A percentile compares a stretch with the other conserved stretches of the same genome.
phyloP scores from a whole-genome alignment of 768 basidiomycete species.

The Calocybe gangraenosa region DNA sequence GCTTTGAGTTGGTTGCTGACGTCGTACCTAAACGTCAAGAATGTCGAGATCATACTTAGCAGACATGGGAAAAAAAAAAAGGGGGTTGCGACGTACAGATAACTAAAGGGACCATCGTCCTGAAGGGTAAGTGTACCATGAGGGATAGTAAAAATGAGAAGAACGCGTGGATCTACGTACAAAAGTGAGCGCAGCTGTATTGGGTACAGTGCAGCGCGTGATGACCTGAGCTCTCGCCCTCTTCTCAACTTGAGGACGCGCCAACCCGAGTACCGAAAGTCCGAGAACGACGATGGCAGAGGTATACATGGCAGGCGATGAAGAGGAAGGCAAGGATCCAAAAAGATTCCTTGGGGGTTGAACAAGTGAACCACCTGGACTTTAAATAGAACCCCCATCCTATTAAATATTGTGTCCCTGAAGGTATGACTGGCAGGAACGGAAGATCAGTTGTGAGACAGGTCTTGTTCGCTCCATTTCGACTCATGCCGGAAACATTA shows the following conservation, averaged over 20 bases:
- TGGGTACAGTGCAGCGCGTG: conserved; percentile 16
- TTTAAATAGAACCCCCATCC: no score
- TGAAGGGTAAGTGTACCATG: not conserved
- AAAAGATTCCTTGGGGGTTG: not conserved
- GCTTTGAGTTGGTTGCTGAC: conserved; percentile 16
- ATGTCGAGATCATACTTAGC: not conserved
- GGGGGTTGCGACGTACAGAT: conserved; percentile 8
- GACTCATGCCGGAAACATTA: no score
- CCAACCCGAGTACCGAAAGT: conserved; percentile 7
- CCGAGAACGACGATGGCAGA: conserved; percentile 10
- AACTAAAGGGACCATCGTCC: conserved; percentile 18
- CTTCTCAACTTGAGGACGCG: conserved; percentile 13
- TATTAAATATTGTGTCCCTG: no score
- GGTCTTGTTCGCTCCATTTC: no score
- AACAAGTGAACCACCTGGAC: no score
- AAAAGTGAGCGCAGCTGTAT: conserved; percentile 18
- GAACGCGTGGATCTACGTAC: conserved; percentile 6
- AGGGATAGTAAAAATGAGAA: not conserved
- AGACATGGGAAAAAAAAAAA: not conserved
- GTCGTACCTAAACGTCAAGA: conserved; percentile 9
- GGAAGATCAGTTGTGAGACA: no score
- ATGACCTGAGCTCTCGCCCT: conserved; percentile 15
- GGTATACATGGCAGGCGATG: conserved; percentile 6
- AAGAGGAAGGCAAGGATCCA: not conserved
- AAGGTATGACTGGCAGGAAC: no score